Conservation (phyloP, 164 flowering plant genomes). For the Nymphaea colorata region DNA sequence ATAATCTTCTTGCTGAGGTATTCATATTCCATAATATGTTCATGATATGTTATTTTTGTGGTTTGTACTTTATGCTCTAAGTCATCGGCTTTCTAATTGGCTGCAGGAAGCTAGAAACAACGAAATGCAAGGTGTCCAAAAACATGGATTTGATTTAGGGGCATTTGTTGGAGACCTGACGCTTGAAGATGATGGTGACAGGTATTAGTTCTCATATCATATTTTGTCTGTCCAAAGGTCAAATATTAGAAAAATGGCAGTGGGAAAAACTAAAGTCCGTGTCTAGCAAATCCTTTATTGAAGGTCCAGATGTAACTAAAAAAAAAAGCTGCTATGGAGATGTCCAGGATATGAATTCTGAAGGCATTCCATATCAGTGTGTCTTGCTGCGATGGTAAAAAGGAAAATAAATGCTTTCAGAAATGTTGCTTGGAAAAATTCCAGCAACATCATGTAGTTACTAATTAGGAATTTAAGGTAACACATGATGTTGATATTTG, state of each 20-base stretch:
- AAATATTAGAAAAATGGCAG: background rate
- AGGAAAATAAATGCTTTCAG: no score
- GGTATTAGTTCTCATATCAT: conserved; percentile 21
- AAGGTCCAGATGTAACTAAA: background rate
- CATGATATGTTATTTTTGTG: no score
- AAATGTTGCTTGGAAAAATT: no score
- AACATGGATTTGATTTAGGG: conserved; percentile 54
- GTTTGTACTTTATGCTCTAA: no score
- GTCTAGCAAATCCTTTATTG: background rate
- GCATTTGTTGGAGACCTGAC: conserved; percentile 77
- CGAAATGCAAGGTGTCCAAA: conserved; percentile 26
- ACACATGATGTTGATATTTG: no score
- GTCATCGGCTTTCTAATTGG: background rate
- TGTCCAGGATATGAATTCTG: no score
- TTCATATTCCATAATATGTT: no score
- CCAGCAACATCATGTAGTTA: no score
- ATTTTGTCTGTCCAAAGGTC: background rate
- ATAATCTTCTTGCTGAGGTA: no score
- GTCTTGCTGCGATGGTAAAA: background rate
- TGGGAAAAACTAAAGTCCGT: background rate
- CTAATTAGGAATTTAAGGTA: no score
- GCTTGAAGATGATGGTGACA: conserved; percentile 62
- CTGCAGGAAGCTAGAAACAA: conserved; percentile 19
- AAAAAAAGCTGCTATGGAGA: no score
- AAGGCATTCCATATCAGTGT: background rate